Percentiles rank a stretch among this genome's conserved stretches.
Conservation (phyloP, 805 yeast genomes). For the Saccharomycopsis amapae region DNA sequence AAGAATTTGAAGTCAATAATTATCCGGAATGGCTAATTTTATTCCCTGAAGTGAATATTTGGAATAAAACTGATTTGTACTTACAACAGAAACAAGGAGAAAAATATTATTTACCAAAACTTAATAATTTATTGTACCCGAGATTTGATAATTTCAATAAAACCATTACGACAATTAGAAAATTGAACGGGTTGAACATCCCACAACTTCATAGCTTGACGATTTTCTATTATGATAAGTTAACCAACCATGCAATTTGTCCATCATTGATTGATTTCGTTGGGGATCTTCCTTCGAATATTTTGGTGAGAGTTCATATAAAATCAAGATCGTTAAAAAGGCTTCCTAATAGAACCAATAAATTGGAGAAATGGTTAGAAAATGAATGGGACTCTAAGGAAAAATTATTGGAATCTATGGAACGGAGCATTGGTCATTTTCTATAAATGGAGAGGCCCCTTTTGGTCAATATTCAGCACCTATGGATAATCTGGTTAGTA, state of each 20-base stretch:
- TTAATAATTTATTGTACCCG: constrained; percentile 66
- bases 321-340: constrained; percentile 39
- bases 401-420: constrained; percentile 35
- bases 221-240: constrained; percentile 32
- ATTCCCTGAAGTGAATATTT: constrained; percentile 82
- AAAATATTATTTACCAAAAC: constrained; percentile 51
- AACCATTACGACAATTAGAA: constrained; percentile 37
- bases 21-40: constrained; percentile 56
- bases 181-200: constrained; percentile 15
- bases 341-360: constrained; percentile 45
- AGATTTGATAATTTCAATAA: constrained; percentile 56
- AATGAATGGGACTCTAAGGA: constrained; percentile 68
- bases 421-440: constrained; percentile 22
- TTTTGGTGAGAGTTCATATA: constrained; percentile 40
- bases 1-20: constrained; percentile 27
- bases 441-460: no score
- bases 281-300: constrained; percentile 25
- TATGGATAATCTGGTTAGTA: no score
- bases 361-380: constrained; percentile 72
- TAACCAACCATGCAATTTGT: constrained; percentile 22
- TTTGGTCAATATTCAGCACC: no score
- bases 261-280: constrained; percentile 33
- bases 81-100: constrained; percentile 49
- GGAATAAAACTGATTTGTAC: constrained; percentile 39
- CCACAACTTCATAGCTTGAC: constrained; percentile 48